Conservation (phyloP, 768 basidiomycete genomes). For the Psilocybe sp. region DNA sequence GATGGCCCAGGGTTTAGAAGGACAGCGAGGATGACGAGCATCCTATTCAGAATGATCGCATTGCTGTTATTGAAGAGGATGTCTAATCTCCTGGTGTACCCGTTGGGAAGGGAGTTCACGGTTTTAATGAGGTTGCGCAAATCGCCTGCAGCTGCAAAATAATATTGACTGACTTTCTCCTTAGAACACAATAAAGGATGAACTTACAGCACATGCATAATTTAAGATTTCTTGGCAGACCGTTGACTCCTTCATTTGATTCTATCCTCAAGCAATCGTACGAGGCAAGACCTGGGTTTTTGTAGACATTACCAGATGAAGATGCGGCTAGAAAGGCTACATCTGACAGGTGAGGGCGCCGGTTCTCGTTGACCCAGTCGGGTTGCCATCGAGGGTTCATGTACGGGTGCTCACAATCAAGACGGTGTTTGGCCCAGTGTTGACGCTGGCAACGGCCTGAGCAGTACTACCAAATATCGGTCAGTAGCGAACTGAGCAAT, state of each 20-base stretch:
- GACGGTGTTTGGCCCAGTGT: conserved; percentile 33
- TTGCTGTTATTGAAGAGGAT: conserved; percentile 38
- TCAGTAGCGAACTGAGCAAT: background rate
- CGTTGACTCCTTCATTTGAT: conserved; percentile 26
- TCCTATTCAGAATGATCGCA: conserved; percentile 34
- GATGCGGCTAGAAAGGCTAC: conserved; percentile 8
- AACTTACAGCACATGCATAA: conserved; percentile 31
- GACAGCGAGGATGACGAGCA: conserved; percentile 35
- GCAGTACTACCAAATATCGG: conserved; percentile 25
- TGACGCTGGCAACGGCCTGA: conserved; percentile 32
- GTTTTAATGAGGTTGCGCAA: conserved; percentile 33
- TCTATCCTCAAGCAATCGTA: conserved; percentile 30
- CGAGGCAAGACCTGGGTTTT: conserved; percentile 25
- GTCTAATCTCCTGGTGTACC: conserved; percentile 34
- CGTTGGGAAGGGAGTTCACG: conserved; percentile 33
- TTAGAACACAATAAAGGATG: background rate
- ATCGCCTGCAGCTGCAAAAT: conserved; percentile 27
- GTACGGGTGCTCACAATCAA: conserved; percentile 30
- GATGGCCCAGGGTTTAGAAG: conserved; percentile 37
- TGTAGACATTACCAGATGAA: conserved; percentile 12
- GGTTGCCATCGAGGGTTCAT: conserved; percentile 29
- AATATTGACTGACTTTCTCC: background rate
- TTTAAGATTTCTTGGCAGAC: conserved; percentile 24
- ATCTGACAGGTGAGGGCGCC: conserved; percentile 19
- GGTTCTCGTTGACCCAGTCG: conserved; percentile 28